Evolutionary conservation across 345 rosid species (phyloP).

Genomic region (Aquilaria malaccensis): DNA sequence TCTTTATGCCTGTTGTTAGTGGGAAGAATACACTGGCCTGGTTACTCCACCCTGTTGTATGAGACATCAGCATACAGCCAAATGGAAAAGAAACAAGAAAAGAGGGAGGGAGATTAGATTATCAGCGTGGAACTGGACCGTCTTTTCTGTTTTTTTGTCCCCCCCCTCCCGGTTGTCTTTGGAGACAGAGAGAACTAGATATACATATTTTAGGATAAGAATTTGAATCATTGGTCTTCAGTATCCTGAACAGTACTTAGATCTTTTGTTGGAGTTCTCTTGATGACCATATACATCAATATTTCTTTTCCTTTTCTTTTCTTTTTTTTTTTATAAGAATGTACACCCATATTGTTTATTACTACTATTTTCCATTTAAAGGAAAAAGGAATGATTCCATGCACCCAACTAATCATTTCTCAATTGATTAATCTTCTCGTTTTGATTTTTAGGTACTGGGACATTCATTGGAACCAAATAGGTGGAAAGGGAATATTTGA

Average conservation of each 20-base stretch:
- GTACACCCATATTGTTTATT: not conserved
- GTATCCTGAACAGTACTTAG: not conserved
- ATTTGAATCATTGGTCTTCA: not conserved
- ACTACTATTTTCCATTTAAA: too few relatives aligned
- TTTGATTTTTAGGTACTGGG: constrained; percentile 60
- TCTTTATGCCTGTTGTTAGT: too few relatives aligned
- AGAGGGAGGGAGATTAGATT: not conserved
- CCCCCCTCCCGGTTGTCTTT: too few relatives aligned
- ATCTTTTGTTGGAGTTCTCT: not conserved
- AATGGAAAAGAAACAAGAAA: not conserved
- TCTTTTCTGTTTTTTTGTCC: too few relatives aligned
- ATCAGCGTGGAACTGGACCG: too few relatives aligned
- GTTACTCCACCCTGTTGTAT: constrained; percentile 3
- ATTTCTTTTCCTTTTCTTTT: not conserved
- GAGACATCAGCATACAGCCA: not conserved
- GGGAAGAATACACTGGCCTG: too few relatives aligned
- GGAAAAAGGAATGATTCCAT: not conserved
- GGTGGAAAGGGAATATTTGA: constrained; percentile 81
- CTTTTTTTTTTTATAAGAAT: not conserved
- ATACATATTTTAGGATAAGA: not conserved
- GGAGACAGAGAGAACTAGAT: too few relatives aligned
- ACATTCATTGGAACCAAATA: constrained; percentile 63
- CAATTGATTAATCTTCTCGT: constrained; percentile 2
- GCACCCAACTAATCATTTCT: not conserved
- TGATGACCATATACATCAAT: not conserved